phyloP scores from a whole-genome alignment of 345 rosid species.

The Psidium guajava region DNA sequence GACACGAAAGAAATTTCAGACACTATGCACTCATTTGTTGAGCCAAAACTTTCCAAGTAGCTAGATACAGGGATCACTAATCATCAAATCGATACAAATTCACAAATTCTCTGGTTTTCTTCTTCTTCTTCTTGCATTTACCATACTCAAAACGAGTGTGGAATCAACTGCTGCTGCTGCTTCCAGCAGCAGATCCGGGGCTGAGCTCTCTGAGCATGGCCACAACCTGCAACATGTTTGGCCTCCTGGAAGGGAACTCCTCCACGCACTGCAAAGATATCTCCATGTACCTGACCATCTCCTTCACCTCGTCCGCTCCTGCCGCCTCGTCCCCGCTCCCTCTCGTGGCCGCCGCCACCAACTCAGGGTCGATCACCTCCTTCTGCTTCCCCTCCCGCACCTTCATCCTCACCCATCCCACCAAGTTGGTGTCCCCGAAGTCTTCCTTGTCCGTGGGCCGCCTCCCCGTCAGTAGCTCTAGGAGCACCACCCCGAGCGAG shows the following conservation, averaged over 20 bases:
- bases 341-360: conserved; percentile 28
- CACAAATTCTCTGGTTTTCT: background rate
- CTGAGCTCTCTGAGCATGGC: conserved; percentile 71
- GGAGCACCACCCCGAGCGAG: conserved; percentile 76
- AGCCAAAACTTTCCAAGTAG: background rate
- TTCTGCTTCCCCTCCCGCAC: conserved; percentile 74
- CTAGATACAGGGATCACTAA: background rate
- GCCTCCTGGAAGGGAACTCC: conserved; percentile 80
- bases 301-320: conserved; percentile 55
- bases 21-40: background rate
- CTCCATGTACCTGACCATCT: conserved; percentile 78
- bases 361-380: conserved; percentile 85
- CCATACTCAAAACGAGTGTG: conserved; percentile 7
- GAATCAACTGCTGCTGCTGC: conserved; percentile 31
- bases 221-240: conserved; percentile 85
- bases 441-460: conserved; percentile 95
- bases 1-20: background rate
- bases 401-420: conserved; percentile 92
- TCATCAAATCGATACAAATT: background rate
- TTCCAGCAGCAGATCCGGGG: conserved; percentile 32
- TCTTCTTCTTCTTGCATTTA: background rate
- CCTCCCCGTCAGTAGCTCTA: conserved; percentile 84
- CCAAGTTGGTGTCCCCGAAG: conserved; percentile 95
- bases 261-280: conserved; percentile 75
- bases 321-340: conserved; percentile 31